Evolutionary conservation across 1,284 basidiomycete species (phyloP).

Genomic region (Phellopilus nigrolimitatus): DNA sequence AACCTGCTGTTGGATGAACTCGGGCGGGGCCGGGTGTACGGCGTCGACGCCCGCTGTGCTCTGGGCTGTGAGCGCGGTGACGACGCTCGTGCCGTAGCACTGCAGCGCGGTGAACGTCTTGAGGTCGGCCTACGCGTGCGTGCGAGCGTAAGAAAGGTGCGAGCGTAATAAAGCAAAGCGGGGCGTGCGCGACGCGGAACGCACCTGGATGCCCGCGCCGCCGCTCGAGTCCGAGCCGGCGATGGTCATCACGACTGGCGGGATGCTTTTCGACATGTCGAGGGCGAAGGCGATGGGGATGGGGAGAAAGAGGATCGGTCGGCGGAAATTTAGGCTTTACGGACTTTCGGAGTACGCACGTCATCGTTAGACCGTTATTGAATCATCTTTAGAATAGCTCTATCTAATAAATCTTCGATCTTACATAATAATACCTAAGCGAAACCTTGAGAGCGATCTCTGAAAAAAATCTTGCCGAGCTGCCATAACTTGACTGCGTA

Average conservation of each 20-base stretch:
- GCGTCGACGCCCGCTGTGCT: conserved; percentile 85
- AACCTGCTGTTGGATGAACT: conserved; percentile 71
- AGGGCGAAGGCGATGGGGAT: too few relatives aligned
- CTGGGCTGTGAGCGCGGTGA: conserved; percentile 90
- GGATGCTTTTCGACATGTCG: conserved; percentile 3
- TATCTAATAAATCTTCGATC: too few relatives aligned
- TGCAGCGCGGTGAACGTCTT: conserved; percentile 79
- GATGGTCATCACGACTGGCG: conserved; percentile 58
- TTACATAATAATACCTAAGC: too few relatives aligned
- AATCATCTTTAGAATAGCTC: too few relatives aligned
- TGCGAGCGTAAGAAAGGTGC: background rate
- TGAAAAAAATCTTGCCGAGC: too few relatives aligned
- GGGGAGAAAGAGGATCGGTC: background rate
- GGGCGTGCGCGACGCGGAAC: too few relatives aligned
- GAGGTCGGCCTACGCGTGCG: conserved; percentile 62
- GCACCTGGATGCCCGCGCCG: conserved; percentile 86
- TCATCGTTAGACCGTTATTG: too few relatives aligned
- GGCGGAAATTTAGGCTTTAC: too few relatives aligned
- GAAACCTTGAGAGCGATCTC: too few relatives aligned
- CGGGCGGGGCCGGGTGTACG: conserved; percentile 59
- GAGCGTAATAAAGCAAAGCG: conserved; percentile 23
- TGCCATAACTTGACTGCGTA: too few relatives aligned
- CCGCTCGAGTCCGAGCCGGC: conserved; percentile 87
- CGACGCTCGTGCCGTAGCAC: conserved; percentile 82
- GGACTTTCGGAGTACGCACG: too few relatives aligned